Evolutionary conservation across 192 early-diverging fungal genomes (phyloP), one percentile per base, ranked within the genome.

Genomic region (Coemansia sp.): DNA sequence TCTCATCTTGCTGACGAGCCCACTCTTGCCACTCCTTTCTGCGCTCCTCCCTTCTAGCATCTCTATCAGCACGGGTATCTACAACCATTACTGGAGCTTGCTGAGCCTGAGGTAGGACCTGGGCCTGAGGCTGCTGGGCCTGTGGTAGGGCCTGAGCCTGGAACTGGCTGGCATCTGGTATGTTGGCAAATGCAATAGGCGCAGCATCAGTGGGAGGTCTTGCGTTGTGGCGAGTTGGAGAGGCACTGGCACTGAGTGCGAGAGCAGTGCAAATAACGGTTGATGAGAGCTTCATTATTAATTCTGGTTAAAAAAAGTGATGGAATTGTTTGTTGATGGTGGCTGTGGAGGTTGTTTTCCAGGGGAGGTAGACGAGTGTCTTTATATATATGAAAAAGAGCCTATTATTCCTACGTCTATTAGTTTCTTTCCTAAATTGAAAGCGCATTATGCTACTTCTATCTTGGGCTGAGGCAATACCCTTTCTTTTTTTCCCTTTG

Each of bases 1-100:
- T 76, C 11, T 67, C 38, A 39, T 70, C 73, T 42, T 62, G 47
- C 60, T 75, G 64, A 43, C 71, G 73, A 9, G 73, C 69, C 79
- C 79, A 81, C 31, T 75, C 68, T 42, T 76, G 69, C 73, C 73
- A 81, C 31, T 72, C 66, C 66, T 81, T 81, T 59, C 67, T 68
- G 51, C 66, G 73, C 37, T 75, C 79, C 14, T 81, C 79, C 20
- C 73, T 72, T 63, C 64, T 74, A 15, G 73, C 64, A 39, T 71
- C 79, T 25, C 73, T 35, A 7, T 54, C 51, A 32, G 51, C 51
- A 11, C 51, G 51, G 17, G 51, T 5, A 15, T 54, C 27, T 0
- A 6, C 56, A 38, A 22, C 35, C 19, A n/a, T n/a, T 3, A 32
- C 56, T 32, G 36, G 32, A 5, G 36, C 9, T 38, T 67, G 25